Conservation (phyloP, 352 stramenopile species). For the Globisporangium acanthophoron region DNA sequence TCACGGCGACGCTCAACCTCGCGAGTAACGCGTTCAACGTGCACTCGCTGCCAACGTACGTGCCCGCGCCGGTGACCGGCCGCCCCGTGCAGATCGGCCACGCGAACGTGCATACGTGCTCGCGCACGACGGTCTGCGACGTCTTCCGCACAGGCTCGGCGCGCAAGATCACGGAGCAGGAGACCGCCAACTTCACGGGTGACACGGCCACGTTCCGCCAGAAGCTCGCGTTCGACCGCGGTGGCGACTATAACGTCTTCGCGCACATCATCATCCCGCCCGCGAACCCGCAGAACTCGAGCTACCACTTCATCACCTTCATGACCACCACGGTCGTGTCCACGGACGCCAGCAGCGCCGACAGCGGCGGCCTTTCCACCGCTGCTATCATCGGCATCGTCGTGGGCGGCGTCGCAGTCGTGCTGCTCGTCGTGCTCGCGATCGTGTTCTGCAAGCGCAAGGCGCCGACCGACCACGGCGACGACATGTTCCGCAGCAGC, state of each 20-base stretch:
- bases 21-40: conserved; percentile 62
- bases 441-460: conserved; percentile 62
- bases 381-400: conserved; percentile 38
- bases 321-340: conserved; percentile 35
- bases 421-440: conserved; percentile 41
- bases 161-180: conserved; percentile 62
- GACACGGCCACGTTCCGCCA: conserved; percentile 56
- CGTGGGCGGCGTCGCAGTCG: conserved; percentile 29
- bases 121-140: conserved; percentile 60
- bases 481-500: conserved; percentile 59
- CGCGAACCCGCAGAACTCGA: conserved; percentile 41
- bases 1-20: conserved; percentile 72
- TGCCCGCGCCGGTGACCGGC: conserved; percentile 46
- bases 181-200: conserved; percentile 75
- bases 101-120: conserved; percentile 74
- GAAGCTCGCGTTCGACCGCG: conserved; percentile 37
- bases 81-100: conserved; percentile 65
- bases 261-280: conserved; percentile 69
- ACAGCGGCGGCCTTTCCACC: conserved; percentile 26
- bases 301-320: conserved; percentile 79
- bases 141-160: conserved; percentile 61
- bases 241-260: conserved; percentile 67
- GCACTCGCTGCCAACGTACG: conserved; percentile 44
- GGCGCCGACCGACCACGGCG: conserved; percentile 16
- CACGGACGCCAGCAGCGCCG: conserved; percentile 9